A percentile compares a stretch with the other conserved stretches of the same genome.
These are phyloP conservation scores for Podaxis sp. DNA, from an alignment of 768 basidiomycete species.

Conservation along the genomic window DNA sequence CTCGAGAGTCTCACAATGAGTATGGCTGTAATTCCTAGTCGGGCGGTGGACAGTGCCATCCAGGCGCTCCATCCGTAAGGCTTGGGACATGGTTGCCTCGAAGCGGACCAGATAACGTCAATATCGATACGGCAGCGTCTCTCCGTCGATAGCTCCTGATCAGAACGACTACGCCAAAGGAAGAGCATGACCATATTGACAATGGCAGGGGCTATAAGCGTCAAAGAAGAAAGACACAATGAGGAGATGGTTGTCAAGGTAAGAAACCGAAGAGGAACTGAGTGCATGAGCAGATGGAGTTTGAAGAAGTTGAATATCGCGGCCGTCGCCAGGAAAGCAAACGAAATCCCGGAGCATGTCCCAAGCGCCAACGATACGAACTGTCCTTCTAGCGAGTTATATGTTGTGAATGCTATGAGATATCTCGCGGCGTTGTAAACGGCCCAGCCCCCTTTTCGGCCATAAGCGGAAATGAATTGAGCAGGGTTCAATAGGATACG, in stretches of 20 bases:
- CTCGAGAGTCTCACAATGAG: constrained; percentile 46
- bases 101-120: constrained; percentile 64
- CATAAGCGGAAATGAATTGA: constrained; percentile 6
- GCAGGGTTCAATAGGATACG: constrained; percentile 19
- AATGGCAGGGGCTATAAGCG: constrained; percentile 52
- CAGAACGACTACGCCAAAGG: constrained; percentile 46
- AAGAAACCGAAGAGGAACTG: constrained; percentile 32
- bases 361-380: constrained; percentile 48
- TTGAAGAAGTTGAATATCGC: constrained; percentile 40
- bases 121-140: constrained; percentile 63
- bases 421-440: constrained; percentile 66
- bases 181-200: constrained; percentile 56
- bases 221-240: constrained; percentile 40
- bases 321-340: constrained; percentile 38
- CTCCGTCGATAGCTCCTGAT: constrained; percentile 34
- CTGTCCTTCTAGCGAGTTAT: constrained; percentile 41
- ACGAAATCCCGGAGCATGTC: constrained; percentile 40
- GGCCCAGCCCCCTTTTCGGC: constrained; percentile 53
- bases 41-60: constrained; percentile 51
- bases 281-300: constrained; percentile 32
- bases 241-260: constrained; percentile 31
- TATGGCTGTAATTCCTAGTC: constrained; percentile 51
- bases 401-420: constrained; percentile 54
- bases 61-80: constrained; percentile 51
- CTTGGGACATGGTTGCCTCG: constrained; percentile 25